Percentiles rank a stretch among this genome's conserved stretches.
These are phyloP conservation scores for Penicillium flavigenum DNA, from an alignment of 495 filamentous ascomycete species.

Conservation along the genomic window DNA sequence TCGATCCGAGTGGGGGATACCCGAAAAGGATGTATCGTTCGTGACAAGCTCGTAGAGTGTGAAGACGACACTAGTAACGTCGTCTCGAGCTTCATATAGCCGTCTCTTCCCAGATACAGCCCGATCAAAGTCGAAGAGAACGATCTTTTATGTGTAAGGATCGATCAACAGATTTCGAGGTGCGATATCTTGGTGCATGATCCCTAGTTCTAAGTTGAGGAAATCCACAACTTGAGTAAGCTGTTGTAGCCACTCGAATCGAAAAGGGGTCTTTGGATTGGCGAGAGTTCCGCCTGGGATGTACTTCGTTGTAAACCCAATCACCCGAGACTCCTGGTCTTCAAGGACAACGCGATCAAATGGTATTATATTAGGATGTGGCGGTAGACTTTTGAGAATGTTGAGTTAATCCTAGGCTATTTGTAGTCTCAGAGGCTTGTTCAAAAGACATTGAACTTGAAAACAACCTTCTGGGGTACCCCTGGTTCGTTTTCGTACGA, in stretches of 20 bases:
- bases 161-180: slow-evolving; percentile 41
- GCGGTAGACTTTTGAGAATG: slow-evolving; percentile 32
- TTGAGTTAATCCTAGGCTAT: slow-evolving; percentile 40
- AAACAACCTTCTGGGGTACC: slow-evolving; percentile 15
- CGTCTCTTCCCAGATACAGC: slow-evolving; percentile 25
- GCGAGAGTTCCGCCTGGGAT: slow-evolving; percentile 33
- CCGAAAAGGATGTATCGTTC: slow-evolving; percentile 22
- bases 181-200: slow-evolving; percentile 44
- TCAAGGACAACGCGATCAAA: slow-evolving; percentile 38
- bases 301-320: slow-evolving; percentile 42
- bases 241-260: slow-evolving; percentile 40
- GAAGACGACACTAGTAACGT: slow-evolving; percentile 38
- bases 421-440: slow-evolving; percentile 18
- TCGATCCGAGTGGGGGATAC: slow-evolving; percentile 23
- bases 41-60: slow-evolving; percentile 45
- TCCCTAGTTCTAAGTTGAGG: slow-evolving; percentile 39
- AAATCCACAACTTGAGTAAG: slow-evolving; percentile 38
- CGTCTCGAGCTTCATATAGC: slow-evolving; percentile 31
- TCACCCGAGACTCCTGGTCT: slow-evolving; percentile 26
- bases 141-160: slow-evolving; percentile 30
- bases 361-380: slow-evolving; percentile 36
- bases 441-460: slow-evolving; percentile 26
- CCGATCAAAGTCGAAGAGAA: slow-evolving; percentile 43
- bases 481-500: slow-evolving; percentile 17
- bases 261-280: slow-evolving; percentile 28